Evolutionary conservation across 345 rosid genomes (phyloP).

Genomic region (Citrus hindsii): DNA sequence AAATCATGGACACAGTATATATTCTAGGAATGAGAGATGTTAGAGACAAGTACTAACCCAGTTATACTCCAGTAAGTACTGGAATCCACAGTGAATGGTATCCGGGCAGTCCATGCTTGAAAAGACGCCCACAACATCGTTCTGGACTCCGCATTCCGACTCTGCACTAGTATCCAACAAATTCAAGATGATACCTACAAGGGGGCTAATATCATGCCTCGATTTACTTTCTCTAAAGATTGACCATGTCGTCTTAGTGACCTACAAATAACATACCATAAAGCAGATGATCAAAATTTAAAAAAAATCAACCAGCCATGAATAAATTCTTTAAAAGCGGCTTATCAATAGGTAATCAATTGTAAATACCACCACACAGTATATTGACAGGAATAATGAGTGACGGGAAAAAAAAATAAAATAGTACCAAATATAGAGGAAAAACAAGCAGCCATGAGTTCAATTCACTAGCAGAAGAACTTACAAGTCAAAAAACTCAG

Average conservation of each 20-base stretch:
- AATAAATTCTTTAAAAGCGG: neutral
- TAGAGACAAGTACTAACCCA: constrained; percentile 58
- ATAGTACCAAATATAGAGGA: neutral
- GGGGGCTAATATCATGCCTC: constrained; percentile 79
- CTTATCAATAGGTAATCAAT: constrained; percentile 6
- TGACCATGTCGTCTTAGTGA: constrained; percentile 73
- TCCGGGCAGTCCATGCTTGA: constrained; percentile 84
- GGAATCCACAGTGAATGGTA: constrained; percentile 77
- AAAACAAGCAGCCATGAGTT: neutral
- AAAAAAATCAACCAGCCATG: neutral
- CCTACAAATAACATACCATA: constrained; percentile 33
- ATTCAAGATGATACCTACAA: constrained; percentile 88
- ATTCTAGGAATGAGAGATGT: neutral
- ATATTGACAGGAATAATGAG: neutral
- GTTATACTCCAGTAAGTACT: constrained; percentile 70
- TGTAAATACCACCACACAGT: neutral
- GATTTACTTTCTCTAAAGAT: constrained; percentile 65
- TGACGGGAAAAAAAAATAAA: neutral
- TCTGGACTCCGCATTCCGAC: constrained; percentile 34
- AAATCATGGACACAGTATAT: neutral
- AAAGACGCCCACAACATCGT: constrained; percentile 67
- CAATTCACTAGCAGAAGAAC: constrained; percentile 18
- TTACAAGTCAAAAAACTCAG: constrained; percentile 91
- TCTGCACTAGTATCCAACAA: constrained; percentile 62
- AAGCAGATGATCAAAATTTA: neutral